Percentiles rank a stretch among this genome's conserved stretches.
These are phyloP conservation scores for Desmodesmus armatus DNA, from an alignment of 139 green algal genomes.

Conservation along the genomic window DNA sequence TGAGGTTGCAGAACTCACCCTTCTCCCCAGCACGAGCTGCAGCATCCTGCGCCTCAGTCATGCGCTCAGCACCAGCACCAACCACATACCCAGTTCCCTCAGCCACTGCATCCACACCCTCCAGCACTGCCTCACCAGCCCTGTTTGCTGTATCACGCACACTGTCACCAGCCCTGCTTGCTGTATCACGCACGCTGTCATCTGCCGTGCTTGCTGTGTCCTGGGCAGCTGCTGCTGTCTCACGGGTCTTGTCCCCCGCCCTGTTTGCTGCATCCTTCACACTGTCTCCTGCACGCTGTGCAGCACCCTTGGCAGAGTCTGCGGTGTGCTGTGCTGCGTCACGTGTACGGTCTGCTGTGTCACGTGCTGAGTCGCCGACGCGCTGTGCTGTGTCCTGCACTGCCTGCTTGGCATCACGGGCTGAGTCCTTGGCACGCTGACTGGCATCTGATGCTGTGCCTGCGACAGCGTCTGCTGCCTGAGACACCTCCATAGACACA, in stretches of 20 bases:
- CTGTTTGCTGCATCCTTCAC: background rate
- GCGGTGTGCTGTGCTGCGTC: no score
- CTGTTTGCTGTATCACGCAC: background rate
- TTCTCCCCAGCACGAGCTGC: constrained; percentile 4
- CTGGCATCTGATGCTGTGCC: no score
- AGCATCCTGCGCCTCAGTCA: constrained; percentile 3
- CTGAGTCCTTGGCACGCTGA: no score
- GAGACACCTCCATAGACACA: no score
- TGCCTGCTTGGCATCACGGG: no score
- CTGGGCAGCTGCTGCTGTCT: background rate
- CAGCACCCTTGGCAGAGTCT: no score
- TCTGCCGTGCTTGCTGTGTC: background rate
- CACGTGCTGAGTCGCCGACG: no score
- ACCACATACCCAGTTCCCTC: background rate
- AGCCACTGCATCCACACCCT: background rate
- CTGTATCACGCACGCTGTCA: background rate
- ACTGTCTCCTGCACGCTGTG: background rate
- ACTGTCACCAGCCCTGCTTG: background rate
- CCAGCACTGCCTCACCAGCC: background rate
- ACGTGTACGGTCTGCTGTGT: no score
- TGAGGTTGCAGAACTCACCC: background rate
- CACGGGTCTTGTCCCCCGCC: no score
- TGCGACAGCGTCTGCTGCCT: no score
- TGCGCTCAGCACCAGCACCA: background rate
- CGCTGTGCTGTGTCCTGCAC: no score